Evolutionary conservation across 192 early-diverging fungal genomes (phyloP), one percentile per base, ranked within the genome.

Genomic region (Endogone sp.): DNA sequence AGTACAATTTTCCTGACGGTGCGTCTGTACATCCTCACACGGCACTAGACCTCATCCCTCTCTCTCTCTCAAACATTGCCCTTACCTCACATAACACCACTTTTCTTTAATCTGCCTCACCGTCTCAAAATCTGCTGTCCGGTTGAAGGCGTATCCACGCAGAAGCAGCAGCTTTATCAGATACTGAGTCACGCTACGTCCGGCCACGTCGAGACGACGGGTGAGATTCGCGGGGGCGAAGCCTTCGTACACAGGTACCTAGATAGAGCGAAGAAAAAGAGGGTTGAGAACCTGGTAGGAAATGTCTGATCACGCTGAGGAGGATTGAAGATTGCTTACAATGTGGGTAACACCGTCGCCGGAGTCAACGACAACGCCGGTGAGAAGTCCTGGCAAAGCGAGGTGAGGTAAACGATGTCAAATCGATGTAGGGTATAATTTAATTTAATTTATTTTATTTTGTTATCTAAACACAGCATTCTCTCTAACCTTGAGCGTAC

Each of bases 341-440:
- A 98, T 97, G 72, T 99, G 97, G 10, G 97, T 97, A 27, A 99
- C 97, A 78, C 97, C 96, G 79, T 99, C 97, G 23, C 97, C 97
- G 61, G 95, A 97, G 80, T 99, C 97, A 16, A 99, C 92, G 3
- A 99, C 97, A 55, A 98, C 95, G 75, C 97, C 97, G 21, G 97
- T 97, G 66, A 91, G 82, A 67, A 97, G 78, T 65, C 91, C 92
- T 93, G 58, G 37, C 11, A 11, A 55, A 8, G 0, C 16, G 21
- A 62, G 32, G 65, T n/a, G n/a, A 79, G 25, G 3, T 4, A 16
- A 54, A 20, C 6, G 37, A 11, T 16, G 3, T 56, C 16, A 31
- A 6, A 32, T 71, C 25, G 62, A n/a, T 54, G 20, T 64, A 56
- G 16, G 27, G 11, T 13, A 9, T 16, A 3, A 24, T 55, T 49